phyloP scores from a whole-genome alignment of 106 monocot species.

The Vanilla planifolia region DNA sequence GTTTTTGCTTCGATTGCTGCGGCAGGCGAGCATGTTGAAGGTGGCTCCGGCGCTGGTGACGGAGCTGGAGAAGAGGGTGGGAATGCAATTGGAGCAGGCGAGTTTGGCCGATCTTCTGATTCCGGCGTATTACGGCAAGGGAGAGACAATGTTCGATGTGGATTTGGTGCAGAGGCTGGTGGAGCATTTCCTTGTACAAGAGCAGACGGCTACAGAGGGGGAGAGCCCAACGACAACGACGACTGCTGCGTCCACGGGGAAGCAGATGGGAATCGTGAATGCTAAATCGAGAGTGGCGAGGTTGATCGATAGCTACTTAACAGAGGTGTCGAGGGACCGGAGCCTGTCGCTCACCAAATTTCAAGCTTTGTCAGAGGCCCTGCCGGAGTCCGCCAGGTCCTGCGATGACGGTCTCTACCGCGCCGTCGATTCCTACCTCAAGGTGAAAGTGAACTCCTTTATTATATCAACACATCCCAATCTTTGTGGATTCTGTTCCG shows the following conservation, averaged over 20 bases:
- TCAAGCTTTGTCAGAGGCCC: slow-evolving; percentile 79
- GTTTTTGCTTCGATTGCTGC: slow-evolving; percentile 63
- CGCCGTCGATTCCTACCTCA: slow-evolving; percentile 93
- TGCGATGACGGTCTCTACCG: slow-evolving; percentile 91
- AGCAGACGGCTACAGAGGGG: slow-evolving; percentile 58
- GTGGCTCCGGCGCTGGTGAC: slow-evolving; percentile 85
- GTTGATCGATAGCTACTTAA: slow-evolving; percentile 77
- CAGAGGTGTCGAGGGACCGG: slow-evolving; percentile 86
- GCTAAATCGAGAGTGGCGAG: slow-evolving; percentile 85
- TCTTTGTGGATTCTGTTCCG: background rate
- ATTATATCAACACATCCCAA: too few relatives aligned
- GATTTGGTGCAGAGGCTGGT: slow-evolving; percentile 81
- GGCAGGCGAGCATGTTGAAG: slow-evolving; percentile 62
- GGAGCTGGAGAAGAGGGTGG: slow-evolving; percentile 88
- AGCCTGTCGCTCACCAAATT: slow-evolving; percentile 90
- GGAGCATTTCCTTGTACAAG: slow-evolving; percentile 89
- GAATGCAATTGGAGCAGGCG: slow-evolving; percentile 90
- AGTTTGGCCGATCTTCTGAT: slow-evolving; percentile 60
- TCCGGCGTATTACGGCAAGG: slow-evolving; percentile 52
- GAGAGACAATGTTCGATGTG: slow-evolving; percentile 70
- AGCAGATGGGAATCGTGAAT: slow-evolving; percentile 17
- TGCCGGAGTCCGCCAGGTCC: slow-evolving; percentile 83
- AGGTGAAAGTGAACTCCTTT: slow-evolving; percentile 31
- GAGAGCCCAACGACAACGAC: slow-evolving; percentile 39
- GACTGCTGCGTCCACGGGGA: too few relatives aligned